A percentile compares a stretch with the other conserved stretches of the same genome.
Conservation (phyloP, 306 rosid genomes). For the Carpinus fangiana region DNA sequence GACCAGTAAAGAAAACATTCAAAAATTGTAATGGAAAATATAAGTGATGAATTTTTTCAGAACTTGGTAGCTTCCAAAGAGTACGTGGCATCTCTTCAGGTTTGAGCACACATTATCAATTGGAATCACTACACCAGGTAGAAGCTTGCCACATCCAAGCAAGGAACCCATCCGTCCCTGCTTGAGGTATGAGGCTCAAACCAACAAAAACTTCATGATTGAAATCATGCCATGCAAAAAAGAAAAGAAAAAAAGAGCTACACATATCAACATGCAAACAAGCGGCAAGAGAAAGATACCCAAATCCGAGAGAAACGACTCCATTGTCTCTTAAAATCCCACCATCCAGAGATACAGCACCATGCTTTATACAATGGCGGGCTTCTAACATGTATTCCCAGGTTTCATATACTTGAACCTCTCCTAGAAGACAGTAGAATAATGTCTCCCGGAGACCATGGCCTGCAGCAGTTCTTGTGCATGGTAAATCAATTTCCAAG, state of each 20-base stretch:
- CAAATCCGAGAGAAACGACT: constrained; percentile 44
- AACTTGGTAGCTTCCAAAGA: not conserved
- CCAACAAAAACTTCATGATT: not conserved
- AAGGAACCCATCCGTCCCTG: not conserved
- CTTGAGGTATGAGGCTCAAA: not conserved
- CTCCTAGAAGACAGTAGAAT: constrained; percentile 47
- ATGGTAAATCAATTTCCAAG: constrained; percentile 35
- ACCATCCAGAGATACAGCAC: constrained; percentile 71
- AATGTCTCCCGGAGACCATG: constrained; percentile 62
- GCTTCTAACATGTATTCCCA: constrained; percentile 54
- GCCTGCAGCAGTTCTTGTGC: constrained; percentile 40
- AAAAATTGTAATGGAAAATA: not conserved
- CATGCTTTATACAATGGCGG: constrained; percentile 45
- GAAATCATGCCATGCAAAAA: not conserved
- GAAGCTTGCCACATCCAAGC: not conserved
- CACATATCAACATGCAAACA: not conserved
- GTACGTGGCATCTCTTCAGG: not conserved
- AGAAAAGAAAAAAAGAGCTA: no score
- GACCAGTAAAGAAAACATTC: not conserved
- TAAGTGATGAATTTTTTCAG: not conserved
- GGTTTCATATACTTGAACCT: constrained; percentile 60
- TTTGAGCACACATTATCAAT: not conserved
- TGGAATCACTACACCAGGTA: not conserved
- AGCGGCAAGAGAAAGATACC: constrained; percentile 30
- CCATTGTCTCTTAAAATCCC: constrained; percentile 55